Evolutionary conservation across 331 rosid species (phyloP), one percentile per base, ranked within the genome.

Genomic region (Rosa hybrid): DNA sequence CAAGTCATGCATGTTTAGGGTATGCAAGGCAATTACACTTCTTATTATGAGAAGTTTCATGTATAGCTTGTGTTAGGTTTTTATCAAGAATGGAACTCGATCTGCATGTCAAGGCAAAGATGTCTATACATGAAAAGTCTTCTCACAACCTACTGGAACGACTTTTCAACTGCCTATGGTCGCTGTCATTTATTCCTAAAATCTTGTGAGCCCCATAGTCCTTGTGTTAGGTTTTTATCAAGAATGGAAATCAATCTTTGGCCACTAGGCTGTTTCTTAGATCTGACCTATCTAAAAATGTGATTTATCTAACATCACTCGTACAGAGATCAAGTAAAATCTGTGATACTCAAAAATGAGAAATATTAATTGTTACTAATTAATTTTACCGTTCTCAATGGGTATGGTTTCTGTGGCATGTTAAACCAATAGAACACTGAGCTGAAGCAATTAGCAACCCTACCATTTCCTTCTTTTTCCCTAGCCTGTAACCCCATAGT

Each of bases 381-480:
- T 27, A 50, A 54, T 54, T 59, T 21, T 21, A 0, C 13, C 5
- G 12, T n/a, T 21, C 4, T 23, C 5, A 59, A 21, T 59, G 34
- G 34, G 11, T 59, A 21, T 59, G 34, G 65, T 21, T 59, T 59
- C 65, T 23, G 16, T 59, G 34, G 0, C 6, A 59, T 21, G 34
- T 23, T 59, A 59, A 62, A 59, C 41, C 4, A 62, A 56, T 12
- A 51, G 21, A 53, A 53, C 60, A 54, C 54, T 50, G 16, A 12
- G 68, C 18, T 62, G 68, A 25, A 25, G 41, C 39, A 62, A 25
- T n/a, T 12, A 60, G 38, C 38, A 62, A 25, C 68, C 75, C 80
- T 72, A 53, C 74, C 51, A 13, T 81, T 64, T 68, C 80, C 48
- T 80, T 75, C 41, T 57, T 77, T 60, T 51, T 16, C 44, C 34